Percentiles rank a stretch among this genome's conserved stretches.
These are phyloP conservation scores for Dactylonectria estremocensis DNA, from an alignment of 2,329 filamentous ascomycete genomes.

Conservation along the genomic window DNA sequence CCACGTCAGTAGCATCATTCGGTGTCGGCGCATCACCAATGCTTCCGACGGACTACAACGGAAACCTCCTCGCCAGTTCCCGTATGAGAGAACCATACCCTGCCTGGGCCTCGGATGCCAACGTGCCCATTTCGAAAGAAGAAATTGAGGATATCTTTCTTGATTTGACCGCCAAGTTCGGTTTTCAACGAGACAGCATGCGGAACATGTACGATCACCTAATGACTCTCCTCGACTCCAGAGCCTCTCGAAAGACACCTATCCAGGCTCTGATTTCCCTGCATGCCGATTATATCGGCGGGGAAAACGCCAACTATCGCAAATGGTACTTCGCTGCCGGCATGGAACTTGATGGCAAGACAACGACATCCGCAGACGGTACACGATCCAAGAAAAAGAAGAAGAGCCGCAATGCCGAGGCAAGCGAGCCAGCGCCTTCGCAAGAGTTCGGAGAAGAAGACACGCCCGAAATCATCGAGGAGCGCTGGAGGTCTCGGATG, in stretches of 20 bases:
- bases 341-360: slow-evolving; percentile 90
- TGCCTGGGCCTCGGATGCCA: slow-evolving; percentile 96
- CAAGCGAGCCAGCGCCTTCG: slow-evolving; percentile 84
- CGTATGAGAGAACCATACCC: slow-evolving; percentile 96
- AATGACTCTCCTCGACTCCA: slow-evolving; percentile 95
- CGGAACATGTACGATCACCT: slow-evolving; percentile 99
- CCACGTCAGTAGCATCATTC: neutral
- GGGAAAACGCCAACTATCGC: slow-evolving; percentile 98
- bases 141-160: slow-evolving; percentile 99
- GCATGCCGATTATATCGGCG: slow-evolving; percentile 98
- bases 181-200: slow-evolving; percentile 99
- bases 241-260: slow-evolving; percentile 97
- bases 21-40: neutral
- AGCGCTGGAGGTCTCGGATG: slow-evolving; percentile 99
- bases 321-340: slow-evolving; percentile 99
- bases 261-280: slow-evolving; percentile 96
- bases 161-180: slow-evolving; percentile 94
- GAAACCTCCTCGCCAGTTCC: slow-evolving; percentile 89
- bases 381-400: slow-evolving; percentile 71
- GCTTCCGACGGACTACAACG: slow-evolving; percentile 84
- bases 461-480: slow-evolving; percentile 96
- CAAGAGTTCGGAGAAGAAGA: slow-evolving; percentile 96
- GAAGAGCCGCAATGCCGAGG: slow-evolving; percentile 79
- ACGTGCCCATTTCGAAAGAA: slow-evolving; percentile 97
- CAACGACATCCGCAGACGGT: slow-evolving; percentile 73